Evolutionary conservation across 2,329 filamentous ascomycete genomes (phyloP).

Genomic region (Hymenoscyphus fructigenus): DNA sequence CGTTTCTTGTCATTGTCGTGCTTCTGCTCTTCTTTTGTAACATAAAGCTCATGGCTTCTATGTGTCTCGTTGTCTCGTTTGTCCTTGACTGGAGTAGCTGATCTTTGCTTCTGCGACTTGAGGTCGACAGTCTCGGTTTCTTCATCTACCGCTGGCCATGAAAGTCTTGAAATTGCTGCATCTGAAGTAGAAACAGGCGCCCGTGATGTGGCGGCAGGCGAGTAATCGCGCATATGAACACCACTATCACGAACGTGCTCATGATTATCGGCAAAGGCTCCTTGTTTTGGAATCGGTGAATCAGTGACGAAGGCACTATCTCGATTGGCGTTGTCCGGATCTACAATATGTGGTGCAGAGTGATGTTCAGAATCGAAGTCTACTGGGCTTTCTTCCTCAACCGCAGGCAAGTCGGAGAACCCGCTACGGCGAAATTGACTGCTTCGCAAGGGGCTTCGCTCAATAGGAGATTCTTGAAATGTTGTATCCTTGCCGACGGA

Average conservation of each 20-base stretch:
- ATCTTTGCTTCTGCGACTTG: constrained; percentile 27
- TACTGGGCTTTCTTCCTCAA: constrained; percentile 29
- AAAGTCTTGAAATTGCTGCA: constrained; percentile 39
- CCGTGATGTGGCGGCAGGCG: constrained; percentile 33
- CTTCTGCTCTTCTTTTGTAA: constrained; percentile 11
- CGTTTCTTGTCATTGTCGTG: not conserved
- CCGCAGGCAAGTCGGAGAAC: constrained; percentile 30
- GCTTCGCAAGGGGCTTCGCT: constrained; percentile 18
- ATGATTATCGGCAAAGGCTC: constrained; percentile 27
- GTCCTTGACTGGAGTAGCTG: constrained; percentile 17
- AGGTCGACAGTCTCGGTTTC: constrained; percentile 45
- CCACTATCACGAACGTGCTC: constrained; percentile 50
- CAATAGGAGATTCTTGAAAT: constrained; percentile 13
- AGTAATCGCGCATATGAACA: constrained; percentile 52
- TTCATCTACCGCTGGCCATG: constrained; percentile 45
- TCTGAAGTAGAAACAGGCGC: constrained; percentile 33
- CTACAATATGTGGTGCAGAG: constrained; percentile 9
- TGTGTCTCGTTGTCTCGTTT: constrained; percentile 18
- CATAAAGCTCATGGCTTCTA: constrained; percentile 19
- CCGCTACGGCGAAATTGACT: constrained; percentile 23
- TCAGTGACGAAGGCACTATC: constrained; percentile 51
- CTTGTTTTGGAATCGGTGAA: constrained; percentile 44
- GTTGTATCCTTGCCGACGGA: constrained; percentile 10
- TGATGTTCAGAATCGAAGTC: constrained; percentile 21
- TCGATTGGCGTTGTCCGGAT: constrained; percentile 38